phyloP scores from a whole-genome alignment of 352 stramenopile species.

The Pythium graminicola region DNA sequence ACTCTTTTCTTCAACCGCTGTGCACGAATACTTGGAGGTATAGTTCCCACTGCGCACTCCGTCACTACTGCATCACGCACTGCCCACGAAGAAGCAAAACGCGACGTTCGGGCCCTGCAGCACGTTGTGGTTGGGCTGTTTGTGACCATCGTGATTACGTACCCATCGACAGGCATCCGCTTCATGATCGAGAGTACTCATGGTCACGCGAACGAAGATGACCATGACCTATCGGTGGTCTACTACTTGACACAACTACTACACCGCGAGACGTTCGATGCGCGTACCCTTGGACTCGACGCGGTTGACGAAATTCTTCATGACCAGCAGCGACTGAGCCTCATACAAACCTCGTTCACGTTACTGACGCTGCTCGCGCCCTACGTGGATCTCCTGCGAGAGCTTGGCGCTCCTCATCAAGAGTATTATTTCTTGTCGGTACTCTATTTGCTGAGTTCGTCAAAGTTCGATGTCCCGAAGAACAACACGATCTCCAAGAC shows the following conservation, averaged over 20 bases:
- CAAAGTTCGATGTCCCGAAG: constrained; percentile 26
- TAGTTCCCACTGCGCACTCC: neutral
- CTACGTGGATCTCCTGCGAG: constrained; percentile 55
- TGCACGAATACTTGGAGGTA: constrained; percentile 47
- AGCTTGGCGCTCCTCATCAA: constrained; percentile 46
- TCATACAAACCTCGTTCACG: constrained; percentile 54
- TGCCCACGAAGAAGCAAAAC: constrained; percentile 10
- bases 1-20: constrained; percentile 66
- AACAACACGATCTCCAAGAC: constrained; percentile 51
- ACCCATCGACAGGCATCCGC: constrained; percentile 51
- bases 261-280: constrained; percentile 51
- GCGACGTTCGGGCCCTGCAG: constrained; percentile 30
- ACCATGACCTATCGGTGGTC: constrained; percentile 50
- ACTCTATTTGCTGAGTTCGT: constrained; percentile 39
- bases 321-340: constrained; percentile 25
- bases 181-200: constrained; percentile 71
- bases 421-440: constrained; percentile 53
- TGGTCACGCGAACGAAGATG: constrained; percentile 35
- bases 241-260: constrained; percentile 60
- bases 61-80: neutral
- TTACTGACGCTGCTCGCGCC: constrained; percentile 49
- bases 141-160: constrained; percentile 42
- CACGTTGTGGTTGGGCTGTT: constrained; percentile 55
- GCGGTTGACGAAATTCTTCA: constrained; percentile 25
- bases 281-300: constrained; percentile 30